Percentiles rank a stretch among this genome's conserved stretches.
Evolutionary conservation across 169 alveolate species (phyloP).

Genomic region (Plasmodium vivax): DNA sequence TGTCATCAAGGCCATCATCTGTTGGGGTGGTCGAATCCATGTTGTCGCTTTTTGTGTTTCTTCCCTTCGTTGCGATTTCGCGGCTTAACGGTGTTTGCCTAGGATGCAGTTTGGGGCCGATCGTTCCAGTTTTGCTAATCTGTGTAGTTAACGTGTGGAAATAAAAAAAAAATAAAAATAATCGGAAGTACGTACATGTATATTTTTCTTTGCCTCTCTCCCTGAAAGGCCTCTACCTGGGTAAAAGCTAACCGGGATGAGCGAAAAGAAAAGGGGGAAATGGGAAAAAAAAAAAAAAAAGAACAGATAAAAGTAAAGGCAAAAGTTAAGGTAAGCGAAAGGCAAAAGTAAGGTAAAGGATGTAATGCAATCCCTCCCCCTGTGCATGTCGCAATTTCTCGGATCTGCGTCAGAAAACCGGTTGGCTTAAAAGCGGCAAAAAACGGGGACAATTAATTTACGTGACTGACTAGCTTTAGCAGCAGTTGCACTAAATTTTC

Average conservation of each 20-base stretch:
- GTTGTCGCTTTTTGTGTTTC: neutral
- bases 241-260: neutral
- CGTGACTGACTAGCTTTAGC: neutral
- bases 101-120: neutral
- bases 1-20: slow-evolving; percentile 61
- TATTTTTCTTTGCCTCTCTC: neutral
- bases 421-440: neutral
- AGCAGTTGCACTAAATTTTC: neutral
- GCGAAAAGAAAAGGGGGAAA: neutral
- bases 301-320: neutral
- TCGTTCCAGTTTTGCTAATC: neutral
- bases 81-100: neutral
- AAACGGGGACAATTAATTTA: neutral
- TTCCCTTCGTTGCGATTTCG: neutral
- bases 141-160: neutral
- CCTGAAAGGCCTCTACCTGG: neutral
- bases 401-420: neutral
- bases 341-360: neutral
- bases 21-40: slow-evolving; percentile 26
- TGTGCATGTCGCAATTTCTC: neutral
- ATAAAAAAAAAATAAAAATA: neutral
- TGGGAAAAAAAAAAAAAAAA: neutral
- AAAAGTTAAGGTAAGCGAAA: neutral
- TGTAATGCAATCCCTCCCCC: neutral
- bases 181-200: neutral